Percentiles rank a stretch among this genome's conserved stretches.
Conservation (phyloP, 768 basidiomycete species). For the Lactifluus pinguis region DNA sequence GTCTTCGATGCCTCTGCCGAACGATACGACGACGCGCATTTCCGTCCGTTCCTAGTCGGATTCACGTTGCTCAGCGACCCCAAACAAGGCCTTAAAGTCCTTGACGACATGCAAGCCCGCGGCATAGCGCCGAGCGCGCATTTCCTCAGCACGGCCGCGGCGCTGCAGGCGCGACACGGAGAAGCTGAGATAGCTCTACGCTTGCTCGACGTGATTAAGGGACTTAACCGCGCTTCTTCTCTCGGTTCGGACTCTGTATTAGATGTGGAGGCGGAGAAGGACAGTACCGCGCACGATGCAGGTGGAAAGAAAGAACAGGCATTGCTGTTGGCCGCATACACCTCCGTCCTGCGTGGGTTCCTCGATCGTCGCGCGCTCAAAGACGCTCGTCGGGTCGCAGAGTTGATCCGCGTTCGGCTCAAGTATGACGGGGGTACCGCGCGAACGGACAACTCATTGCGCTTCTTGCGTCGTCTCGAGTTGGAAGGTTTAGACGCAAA, state of each 20-base stretch:
- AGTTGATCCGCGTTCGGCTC: background rate
- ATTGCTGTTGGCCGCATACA: background rate
- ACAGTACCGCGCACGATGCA: no score
- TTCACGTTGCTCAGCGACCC: slow-evolving; percentile 29
- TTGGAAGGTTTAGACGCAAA: background rate
- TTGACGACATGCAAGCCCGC: slow-evolving; percentile 44
- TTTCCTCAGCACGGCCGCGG: slow-evolving; percentile 44
- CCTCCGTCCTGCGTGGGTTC: slow-evolving; percentile 5
- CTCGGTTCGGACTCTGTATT: background rate
- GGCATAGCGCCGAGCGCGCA: slow-evolving; percentile 38
- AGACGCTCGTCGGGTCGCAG: background rate
- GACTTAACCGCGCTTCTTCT: background rate
- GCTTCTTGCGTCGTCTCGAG: slow-evolving; percentile 1
- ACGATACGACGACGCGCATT: slow-evolving; percentile 31
- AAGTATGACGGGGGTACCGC: background rate
- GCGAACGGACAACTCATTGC: background rate
- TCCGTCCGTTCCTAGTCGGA: slow-evolving; percentile 44
- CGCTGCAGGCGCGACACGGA: slow-evolving; percentile 35
- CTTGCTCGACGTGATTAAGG: slow-evolving; percentile 27
- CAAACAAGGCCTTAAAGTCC: slow-evolving; percentile 29
- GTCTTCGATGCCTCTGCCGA: background rate
- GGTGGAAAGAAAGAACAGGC: background rate
- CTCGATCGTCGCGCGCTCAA: background rate
- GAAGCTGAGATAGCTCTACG: slow-evolving; percentile 29
- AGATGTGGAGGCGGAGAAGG: background rate